A percentile compares a stretch with the other conserved stretches of the same genome.
Evolutionary conservation across 768 basidiomycete genomes (phyloP).

Genomic region (Ephemerocybe angulata): DNA sequence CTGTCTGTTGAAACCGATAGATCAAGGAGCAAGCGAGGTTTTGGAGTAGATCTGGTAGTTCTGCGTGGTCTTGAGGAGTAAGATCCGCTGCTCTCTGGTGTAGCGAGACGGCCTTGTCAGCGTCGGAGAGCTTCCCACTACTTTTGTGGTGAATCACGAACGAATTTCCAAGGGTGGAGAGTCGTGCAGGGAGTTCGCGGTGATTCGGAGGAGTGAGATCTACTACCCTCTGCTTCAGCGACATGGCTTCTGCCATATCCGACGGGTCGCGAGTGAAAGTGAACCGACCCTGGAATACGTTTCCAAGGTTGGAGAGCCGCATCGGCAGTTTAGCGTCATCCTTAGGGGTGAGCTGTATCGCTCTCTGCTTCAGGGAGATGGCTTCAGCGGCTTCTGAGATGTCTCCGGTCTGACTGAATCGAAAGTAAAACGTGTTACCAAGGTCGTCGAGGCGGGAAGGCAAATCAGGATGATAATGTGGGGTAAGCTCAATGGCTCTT

Average conservation of each 20-base stretch:
- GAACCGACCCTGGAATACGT: background rate
- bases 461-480: background rate
- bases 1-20: slow-evolving; percentile 11
- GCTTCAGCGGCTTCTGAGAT: background rate
- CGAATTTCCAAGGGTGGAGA: slow-evolving; percentile 3
- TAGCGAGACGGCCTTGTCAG: no score
- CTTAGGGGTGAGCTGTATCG: background rate
- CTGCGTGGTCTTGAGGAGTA: no score
- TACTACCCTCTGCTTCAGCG: slow-evolving; percentile 5
- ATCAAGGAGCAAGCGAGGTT: no score
- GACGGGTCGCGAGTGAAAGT: background rate
- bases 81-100: no score
- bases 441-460: background rate
- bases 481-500: no score
- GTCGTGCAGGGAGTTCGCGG: background rate
- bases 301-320: background rate
- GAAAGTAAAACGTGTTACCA: background rate
- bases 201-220: background rate
- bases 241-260: slow-evolving; percentile 14
- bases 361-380: background rate
- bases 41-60: no score
- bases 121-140: no score
- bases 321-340: no score
- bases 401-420: background rate
- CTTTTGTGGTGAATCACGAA: no score